Evolutionary conservation across 441 rosid species (phyloP).

Genomic region (Gossypium davidsonii): DNA sequence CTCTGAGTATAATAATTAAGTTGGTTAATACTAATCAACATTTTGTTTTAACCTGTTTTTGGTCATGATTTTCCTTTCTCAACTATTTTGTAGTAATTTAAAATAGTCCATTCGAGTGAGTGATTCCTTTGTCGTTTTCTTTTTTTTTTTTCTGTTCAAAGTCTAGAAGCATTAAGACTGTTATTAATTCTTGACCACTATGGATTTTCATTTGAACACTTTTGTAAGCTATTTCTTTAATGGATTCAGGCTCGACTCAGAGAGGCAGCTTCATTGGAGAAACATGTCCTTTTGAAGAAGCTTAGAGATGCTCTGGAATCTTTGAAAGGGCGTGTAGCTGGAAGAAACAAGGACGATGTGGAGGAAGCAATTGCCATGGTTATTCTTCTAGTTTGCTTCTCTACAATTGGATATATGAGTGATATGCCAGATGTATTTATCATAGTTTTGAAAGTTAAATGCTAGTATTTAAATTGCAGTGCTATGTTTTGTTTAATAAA

Average conservation of each 20-base stretch:
- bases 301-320: conserved; percentile 91
- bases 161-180: not conserved
- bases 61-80: not conserved
- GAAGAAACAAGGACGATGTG: conserved; percentile 91
- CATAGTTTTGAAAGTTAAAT: not conserved
- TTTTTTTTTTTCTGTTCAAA: not conserved
- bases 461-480: not conserved
- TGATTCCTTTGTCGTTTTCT: not conserved
- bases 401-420: not conserved
- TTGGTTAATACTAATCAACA: conserved; percentile 6
- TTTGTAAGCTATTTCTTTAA: not conserved
- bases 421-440: not conserved
- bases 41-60: conserved; percentile 6
- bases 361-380: conserved; percentile 92
- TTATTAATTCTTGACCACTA: conserved; percentile 3
- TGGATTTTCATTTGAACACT: not conserved
- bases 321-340: conserved; percentile 79
- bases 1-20: not conserved
- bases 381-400: conserved; percentile 20
- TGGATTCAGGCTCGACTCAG: conserved; percentile 70
- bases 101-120: not conserved
- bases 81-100: not conserved
- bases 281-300: conserved; percentile 95
- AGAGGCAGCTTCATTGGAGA: conserved; percentile 91
- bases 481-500: not conserved